phyloP scores from a whole-genome alignment of 1,284 basidiomycete genomes.

The Irpex lacteus region DNA sequence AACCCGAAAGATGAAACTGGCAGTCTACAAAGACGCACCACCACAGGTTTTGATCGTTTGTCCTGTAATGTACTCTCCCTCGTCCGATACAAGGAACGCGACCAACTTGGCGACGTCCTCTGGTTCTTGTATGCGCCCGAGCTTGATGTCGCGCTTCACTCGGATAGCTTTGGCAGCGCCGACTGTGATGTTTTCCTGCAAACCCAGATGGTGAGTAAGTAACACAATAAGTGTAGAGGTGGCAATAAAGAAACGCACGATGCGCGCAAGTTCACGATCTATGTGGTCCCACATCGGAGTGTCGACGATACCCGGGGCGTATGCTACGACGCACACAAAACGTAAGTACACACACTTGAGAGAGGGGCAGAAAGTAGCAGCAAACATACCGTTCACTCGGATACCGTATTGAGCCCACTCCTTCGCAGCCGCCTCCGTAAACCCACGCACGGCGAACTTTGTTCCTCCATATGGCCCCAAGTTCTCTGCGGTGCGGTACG shows the following conservation, averaged over 20 bases:
- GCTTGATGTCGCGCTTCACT: conserved; percentile 30
- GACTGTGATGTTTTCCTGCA: conserved; percentile 28
- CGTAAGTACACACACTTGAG: neutral
- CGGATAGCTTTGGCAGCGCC: conserved; percentile 31
- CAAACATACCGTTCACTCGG: conserved; percentile 27
- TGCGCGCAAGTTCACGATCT: conserved; percentile 30
- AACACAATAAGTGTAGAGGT: too few relatives aligned
- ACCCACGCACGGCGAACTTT: conserved; percentile 41
- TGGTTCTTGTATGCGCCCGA: conserved; percentile 32
- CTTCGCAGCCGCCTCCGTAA: conserved; percentile 38
- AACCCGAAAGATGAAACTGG: neutral
- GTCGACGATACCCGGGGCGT: conserved; percentile 34
- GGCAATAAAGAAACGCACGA: conserved; percentile 19
- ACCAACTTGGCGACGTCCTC: conserved; percentile 43
- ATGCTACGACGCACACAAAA: conserved; percentile 20
- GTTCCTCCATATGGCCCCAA: conserved; percentile 34
- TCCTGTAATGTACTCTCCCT: conserved; percentile 40
- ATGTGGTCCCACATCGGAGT: conserved; percentile 38
- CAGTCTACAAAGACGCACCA: conserved; percentile 27
- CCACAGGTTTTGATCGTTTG: conserved; percentile 35
- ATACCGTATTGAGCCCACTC: conserved; percentile 34
- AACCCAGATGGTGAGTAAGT: neutral
- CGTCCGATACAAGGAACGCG: conserved; percentile 39
- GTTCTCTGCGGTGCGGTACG: conserved; percentile 33
- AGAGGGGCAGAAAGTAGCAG: neutral